phyloP scores from a whole-genome alignment of 306 rosid genomes.

The Cucurbita pepo region DNA sequence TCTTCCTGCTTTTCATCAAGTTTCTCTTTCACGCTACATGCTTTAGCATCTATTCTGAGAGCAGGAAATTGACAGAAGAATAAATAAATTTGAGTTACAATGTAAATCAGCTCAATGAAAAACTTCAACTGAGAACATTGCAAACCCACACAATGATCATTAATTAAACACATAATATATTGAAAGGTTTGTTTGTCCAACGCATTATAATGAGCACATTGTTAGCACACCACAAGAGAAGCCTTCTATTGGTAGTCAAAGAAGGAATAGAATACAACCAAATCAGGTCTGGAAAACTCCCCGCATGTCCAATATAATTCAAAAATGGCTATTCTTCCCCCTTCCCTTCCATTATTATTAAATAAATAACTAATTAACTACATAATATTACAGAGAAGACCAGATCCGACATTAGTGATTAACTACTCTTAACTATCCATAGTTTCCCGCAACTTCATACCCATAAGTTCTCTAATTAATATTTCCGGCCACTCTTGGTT shows the following conservation, averaged over 20 bases:
- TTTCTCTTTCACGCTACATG: constrained; percentile 39
- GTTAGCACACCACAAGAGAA: neutral
- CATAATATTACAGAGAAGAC: neutral
- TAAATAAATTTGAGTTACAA: neutral
- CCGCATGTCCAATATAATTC: neutral
- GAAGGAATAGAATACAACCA: neutral
- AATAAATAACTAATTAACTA: neutral
- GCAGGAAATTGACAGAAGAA: constrained; percentile 9
- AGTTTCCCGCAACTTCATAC: neutral
- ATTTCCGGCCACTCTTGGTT: neutral
- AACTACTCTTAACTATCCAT: neutral
- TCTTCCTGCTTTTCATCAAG: constrained; percentile 31
- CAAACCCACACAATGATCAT: neutral
- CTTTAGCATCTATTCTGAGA: constrained; percentile 87
- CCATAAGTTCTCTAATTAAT: neutral
- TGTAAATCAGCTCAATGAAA: neutral
- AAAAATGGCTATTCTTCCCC: neutral
- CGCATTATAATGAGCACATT: neutral
- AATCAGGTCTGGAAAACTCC: neutral
- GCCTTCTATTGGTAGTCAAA: neutral
- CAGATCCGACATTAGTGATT: neutral
- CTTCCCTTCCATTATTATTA: neutral
- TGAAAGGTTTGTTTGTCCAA: neutral
- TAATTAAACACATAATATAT: neutral
- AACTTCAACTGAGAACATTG: neutral